phyloP scores from a whole-genome alignment of 1,284 basidiomycete species.

The Meira miltonrushii region DNA sequence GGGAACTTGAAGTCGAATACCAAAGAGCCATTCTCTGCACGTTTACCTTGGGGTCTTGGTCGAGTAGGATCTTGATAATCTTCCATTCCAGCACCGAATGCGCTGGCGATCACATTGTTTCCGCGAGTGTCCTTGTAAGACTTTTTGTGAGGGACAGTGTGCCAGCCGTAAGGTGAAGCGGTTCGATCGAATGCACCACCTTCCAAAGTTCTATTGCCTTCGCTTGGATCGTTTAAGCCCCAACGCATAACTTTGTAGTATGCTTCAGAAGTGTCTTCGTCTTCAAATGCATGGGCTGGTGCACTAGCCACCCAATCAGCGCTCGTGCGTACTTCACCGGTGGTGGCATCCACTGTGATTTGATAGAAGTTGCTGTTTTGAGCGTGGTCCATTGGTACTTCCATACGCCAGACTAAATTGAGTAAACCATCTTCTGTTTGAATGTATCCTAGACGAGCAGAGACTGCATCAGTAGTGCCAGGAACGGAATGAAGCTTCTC shows the following conservation, averaged over 20 bases:
- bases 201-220: conserved; percentile 34
- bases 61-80: conserved; percentile 25
- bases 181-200: conserved; percentile 23
- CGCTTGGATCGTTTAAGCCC: conserved; percentile 41
- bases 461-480: conserved; percentile 34
- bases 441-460: conserved; percentile 38
- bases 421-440: conserved; percentile 26
- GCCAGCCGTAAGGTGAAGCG: conserved; percentile 38
- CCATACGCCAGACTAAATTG: conserved; percentile 37
- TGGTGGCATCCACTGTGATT: conserved; percentile 35
- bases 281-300: conserved; percentile 1
- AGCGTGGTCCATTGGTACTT: conserved; percentile 33
- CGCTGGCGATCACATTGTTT: conserved; percentile 42
- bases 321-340: conserved; percentile 30
- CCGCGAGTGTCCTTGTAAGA: conserved; percentile 37
- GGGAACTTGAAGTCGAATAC: conserved; percentile 39
- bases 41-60: conserved; percentile 27
- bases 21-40: conserved; percentile 27
- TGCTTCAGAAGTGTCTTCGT: conserved; percentile 17
- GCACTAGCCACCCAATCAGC: conserved; percentile 33
- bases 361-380: conserved; percentile 29
- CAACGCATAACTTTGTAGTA: conserved; percentile 37
- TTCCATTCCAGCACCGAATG: conserved; percentile 28
- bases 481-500: conserved; percentile 36
- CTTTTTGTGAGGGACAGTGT: conserved; percentile 24